Evolutionary conservation across 2,329 filamentous ascomycete species (phyloP).

Genomic region (Cladosporium sp.): DNA sequence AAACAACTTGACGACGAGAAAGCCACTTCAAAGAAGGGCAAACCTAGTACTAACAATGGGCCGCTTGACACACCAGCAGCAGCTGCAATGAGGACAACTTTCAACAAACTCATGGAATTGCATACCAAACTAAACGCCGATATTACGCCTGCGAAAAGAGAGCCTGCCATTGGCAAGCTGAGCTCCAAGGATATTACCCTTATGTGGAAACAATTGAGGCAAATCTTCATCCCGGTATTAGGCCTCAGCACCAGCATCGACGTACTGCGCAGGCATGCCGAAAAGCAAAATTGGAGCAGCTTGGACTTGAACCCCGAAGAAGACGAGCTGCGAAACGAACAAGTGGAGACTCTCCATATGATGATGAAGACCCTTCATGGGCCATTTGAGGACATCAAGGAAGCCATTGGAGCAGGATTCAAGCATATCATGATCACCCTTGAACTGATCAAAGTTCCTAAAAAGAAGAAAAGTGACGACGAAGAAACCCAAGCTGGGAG

Average conservation of each 20-base stretch:
- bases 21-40: conserved; percentile 33
- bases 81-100: conserved; percentile 36
- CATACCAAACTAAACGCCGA: conserved; percentile 69
- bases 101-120: conserved; percentile 49
- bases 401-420: conserved; percentile 66
- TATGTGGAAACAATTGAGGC: conserved; percentile 62
- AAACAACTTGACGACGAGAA: conserved; percentile 26
- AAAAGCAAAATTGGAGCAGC: conserved; percentile 54
- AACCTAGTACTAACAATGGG: conserved; percentile 55
- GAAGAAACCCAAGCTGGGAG: conserved; percentile 42
- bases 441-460: conserved; percentile 49
- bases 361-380: conserved; percentile 70
- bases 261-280: conserved; percentile 67
- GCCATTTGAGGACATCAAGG: conserved; percentile 64
- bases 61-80: conserved; percentile 46
- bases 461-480: conserved; percentile 31
- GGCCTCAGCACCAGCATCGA: conserved; percentile 71
- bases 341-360: conserved; percentile 56
- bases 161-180: conserved; percentile 70
- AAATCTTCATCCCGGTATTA: conserved; percentile 65
- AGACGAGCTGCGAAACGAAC: conserved; percentile 23
- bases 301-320: conserved; percentile 26
- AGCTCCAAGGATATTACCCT: conserved; percentile 64
- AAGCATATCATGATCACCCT: conserved; percentile 62
- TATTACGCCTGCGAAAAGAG: conserved; percentile 70